phyloP scores from a whole-genome alignment of 1,139 yeast species.

The Protomyces pachydermus region DNA sequence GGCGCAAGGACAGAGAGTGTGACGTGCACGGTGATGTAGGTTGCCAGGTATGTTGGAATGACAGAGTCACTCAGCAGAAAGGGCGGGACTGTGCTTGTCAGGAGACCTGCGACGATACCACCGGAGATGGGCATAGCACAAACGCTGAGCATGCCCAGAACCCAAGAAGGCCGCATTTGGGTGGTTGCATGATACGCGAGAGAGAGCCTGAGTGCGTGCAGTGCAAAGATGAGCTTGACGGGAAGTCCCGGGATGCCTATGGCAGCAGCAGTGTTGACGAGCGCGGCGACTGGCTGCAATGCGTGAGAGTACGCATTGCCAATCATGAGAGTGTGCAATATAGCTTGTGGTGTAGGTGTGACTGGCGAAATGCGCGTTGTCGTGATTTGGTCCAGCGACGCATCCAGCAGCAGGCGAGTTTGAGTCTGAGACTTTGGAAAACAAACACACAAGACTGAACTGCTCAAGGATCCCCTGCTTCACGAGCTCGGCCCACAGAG shows the following conservation, averaged over 20 bases:
- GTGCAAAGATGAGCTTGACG: conserved; percentile 15
- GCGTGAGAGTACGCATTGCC: background rate
- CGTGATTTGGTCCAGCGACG: background rate
- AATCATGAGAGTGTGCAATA: background rate
- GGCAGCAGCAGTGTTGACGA: background rate
- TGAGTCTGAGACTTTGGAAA: too few species aligned
- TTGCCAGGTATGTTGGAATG: conserved; percentile 20
- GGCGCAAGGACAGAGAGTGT: conserved; percentile 5
- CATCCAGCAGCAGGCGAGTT: too few species aligned
- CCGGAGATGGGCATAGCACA: conserved; percentile 23
- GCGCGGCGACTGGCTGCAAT: background rate
- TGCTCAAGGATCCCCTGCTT: too few species aligned
- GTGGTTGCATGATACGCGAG: conserved; percentile 9
- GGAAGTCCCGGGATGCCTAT: background rate
- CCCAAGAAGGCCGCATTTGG: conserved; percentile 6
- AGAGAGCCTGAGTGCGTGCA: conserved; percentile 19
- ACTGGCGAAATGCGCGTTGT: background rate
- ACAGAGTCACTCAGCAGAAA: conserved; percentile 17
- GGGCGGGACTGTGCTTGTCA: conserved; percentile 21
- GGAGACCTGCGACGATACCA: conserved; percentile 15
- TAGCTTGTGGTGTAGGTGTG: background rate
- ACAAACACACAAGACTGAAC: too few species aligned
- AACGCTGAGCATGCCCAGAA: conserved; percentile 19
- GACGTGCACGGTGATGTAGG: conserved; percentile 7
- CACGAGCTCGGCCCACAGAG: too few species aligned